Percentiles rank a stretch among this genome's conserved stretches.
These are phyloP conservation scores for Lycium barbarum DNA, from an alignment of 257 asterid genomes.

Conservation along the genomic window DNA sequence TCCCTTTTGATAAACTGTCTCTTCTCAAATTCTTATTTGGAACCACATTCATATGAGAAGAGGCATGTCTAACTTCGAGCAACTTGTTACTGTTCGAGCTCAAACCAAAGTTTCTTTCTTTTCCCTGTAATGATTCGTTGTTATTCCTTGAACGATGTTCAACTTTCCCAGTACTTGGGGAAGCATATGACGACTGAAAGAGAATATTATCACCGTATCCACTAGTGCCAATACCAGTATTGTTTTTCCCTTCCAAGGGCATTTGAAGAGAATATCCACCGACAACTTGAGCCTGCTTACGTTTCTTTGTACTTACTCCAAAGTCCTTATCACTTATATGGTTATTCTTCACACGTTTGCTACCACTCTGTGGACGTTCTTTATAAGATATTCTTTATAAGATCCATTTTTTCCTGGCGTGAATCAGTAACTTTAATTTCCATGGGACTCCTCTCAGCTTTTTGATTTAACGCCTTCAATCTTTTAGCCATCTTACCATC, in stretches of 20 bases:
- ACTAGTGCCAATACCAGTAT: too few relatives aligned
- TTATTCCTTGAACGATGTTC: constrained; percentile 21
- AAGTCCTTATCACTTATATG: too few relatives aligned
- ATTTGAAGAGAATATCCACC: too few relatives aligned
- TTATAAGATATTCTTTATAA: constrained; percentile 30
- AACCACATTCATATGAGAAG: constrained; percentile 25
- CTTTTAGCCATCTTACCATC: constrained; percentile 40
- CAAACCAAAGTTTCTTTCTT: constrained; percentile 32
- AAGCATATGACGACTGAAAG: background rate
- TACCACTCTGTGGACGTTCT: background rate
- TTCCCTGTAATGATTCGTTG: constrained; percentile 30
- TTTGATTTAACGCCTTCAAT: constrained; percentile 36
- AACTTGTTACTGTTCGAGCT: constrained; percentile 37
- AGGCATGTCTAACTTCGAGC: constrained; percentile 28
- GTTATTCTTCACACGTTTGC: too few relatives aligned
- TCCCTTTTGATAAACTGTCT: too few relatives aligned
- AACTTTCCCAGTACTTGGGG: constrained; percentile 31
- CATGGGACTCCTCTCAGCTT: constrained; percentile 39
- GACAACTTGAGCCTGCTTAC: too few relatives aligned
- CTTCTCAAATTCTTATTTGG: background rate
- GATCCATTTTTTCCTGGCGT: constrained; percentile 45
- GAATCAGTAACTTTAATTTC: constrained; percentile 42
- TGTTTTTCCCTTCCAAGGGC: too few relatives aligned
- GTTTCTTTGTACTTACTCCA: too few relatives aligned
- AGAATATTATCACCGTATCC: too few relatives aligned